Evolutionary conservation across 1,139 yeast genomes (phyloP).

Genomic region (Scheffersomyces cryptocercus): DNA sequence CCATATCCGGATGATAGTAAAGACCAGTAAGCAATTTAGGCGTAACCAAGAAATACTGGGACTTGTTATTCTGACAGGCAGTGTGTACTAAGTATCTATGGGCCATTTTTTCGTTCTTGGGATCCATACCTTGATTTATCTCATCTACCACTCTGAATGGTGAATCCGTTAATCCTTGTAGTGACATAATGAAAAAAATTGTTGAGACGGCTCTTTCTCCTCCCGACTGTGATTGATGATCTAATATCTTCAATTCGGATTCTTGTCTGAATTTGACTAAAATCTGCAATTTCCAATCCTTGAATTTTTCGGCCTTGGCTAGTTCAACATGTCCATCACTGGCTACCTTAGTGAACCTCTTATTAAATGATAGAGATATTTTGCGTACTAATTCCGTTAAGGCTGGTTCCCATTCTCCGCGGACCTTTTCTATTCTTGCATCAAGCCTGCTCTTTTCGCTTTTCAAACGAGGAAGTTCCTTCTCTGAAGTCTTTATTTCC

Average conservation of each 20-base stretch:
- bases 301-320: conserved; percentile 53
- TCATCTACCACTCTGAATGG: conserved; percentile 97
- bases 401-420: conserved; percentile 58
- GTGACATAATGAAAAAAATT: conserved; percentile 82
- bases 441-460: conserved; percentile 26
- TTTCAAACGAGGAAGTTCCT: conserved; percentile 35
- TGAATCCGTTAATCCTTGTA: conserved; percentile 87
- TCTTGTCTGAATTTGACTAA: conserved; percentile 82
- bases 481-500: conserved; percentile 31
- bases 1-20: conserved; percentile 79
- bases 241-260: conserved; percentile 67
- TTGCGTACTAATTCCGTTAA: conserved; percentile 49
- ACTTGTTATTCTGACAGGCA: conserved; percentile 64
- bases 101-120: conserved; percentile 84
- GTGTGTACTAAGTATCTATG: conserved; percentile 84
- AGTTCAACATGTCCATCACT: conserved; percentile 80
- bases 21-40: conserved; percentile 85
- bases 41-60: conserved; percentile 88
- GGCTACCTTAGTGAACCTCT: conserved; percentile 71
- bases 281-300: conserved; percentile 83
- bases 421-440: conserved; percentile 39
- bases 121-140: conserved; percentile 99
- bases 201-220: conserved; percentile 98
- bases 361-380: conserved; percentile 64
- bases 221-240: conserved; percentile 91